phyloP scores from a whole-genome alignment of 257 asterid species.

The Ligustrum vulgare region DNA sequence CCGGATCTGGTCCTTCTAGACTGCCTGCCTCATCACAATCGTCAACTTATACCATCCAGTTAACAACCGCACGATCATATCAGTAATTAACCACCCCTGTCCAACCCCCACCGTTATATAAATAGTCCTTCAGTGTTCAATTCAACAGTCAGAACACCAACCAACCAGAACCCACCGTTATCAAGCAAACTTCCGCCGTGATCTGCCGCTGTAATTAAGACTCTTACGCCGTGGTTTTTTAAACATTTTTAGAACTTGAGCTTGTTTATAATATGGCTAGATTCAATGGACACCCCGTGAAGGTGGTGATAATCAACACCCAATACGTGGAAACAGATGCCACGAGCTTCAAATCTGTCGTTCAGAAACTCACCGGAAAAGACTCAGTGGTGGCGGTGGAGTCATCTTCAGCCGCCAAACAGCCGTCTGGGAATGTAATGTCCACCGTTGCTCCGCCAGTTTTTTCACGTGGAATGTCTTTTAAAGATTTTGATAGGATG shows the following conservation, averaged over 20 bases:
- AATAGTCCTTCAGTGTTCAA: not conserved
- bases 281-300: conserved; percentile 18
- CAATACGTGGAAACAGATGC: conserved; percentile 45
- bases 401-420: not conserved
- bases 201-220: not conserved
- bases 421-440: not conserved
- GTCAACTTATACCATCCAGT: not conserved
- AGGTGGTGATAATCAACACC: conserved; percentile 48
- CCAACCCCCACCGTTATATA: not conserved
- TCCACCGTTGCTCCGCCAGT: conserved; percentile 7
- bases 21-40: not conserved
- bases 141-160: not conserved
- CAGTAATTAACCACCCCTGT: not conserved
- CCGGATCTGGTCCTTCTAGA: conserved; percentile 1
- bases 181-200: not conserved
- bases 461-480: conserved; percentile 18
- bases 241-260: not conserved
- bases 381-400: conserved; percentile 27
- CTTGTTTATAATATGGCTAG: not conserved
- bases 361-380: conserved; percentile 48
- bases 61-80: not conserved
- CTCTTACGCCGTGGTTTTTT: not conserved
- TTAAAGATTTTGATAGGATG: conserved; percentile 45
- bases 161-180: not conserved
- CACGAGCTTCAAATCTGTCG: conserved; percentile 47